Evolutionary conservation across 352 stramenopile genomes (phyloP).

Genomic region (Phytophthora cactorum): DNA sequence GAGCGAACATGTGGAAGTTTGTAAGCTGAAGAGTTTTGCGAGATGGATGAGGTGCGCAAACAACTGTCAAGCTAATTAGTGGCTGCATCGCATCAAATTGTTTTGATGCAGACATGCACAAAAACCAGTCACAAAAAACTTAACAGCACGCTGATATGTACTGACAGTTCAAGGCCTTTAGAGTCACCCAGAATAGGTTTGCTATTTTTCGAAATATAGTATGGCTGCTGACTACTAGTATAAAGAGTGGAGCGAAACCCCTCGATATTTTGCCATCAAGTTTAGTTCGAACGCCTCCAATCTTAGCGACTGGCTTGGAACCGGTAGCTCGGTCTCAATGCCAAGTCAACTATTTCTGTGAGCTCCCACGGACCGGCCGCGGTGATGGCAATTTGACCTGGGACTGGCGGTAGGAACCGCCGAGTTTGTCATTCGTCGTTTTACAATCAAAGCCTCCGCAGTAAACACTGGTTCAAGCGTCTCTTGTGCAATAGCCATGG

Average conservation of each 20-base stretch:
- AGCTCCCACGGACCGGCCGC: too few relatives aligned
- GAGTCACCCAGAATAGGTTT: too few relatives aligned
- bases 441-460: slow-evolving; percentile 21
- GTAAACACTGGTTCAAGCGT: slow-evolving; percentile 8
- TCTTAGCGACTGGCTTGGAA: background rate
- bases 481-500: slow-evolving; percentile 37
- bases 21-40: slow-evolving; percentile 2
- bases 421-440: slow-evolving; percentile 29
- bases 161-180: too few relatives aligned
- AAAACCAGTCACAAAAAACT: background rate
- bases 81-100: slow-evolving; percentile 32
- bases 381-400: background rate
- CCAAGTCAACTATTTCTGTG: slow-evolving; percentile 29
- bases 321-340: background rate
- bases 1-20: background rate
- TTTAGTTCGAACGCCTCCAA: background rate
- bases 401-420: background rate
- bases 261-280: background rate
- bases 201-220: background rate
- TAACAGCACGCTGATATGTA: too few relatives aligned
- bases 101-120: slow-evolving; percentile 18
- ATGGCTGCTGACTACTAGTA: too few relatives aligned
- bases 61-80: background rate
- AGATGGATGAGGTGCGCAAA: slow-evolving; percentile 23
- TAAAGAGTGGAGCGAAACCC: background rate